phyloP scores from a whole-genome alignment of 768 basidiomycete species.

The Suillus plorans region DNA sequence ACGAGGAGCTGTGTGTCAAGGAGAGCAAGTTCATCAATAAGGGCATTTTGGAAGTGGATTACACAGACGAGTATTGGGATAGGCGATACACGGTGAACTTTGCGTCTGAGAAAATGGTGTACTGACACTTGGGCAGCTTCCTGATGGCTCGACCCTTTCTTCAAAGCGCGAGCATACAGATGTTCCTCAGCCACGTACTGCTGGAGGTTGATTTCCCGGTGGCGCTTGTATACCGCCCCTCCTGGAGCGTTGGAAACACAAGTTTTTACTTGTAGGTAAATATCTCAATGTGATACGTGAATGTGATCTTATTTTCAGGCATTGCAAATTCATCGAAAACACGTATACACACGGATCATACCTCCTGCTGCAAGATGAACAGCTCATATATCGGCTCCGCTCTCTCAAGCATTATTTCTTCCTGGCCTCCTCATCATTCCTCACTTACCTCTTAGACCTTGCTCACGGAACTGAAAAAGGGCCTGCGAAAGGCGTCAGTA shows the following conservation, averaged over 20 bases:
- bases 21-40: conserved; percentile 93
- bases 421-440: conserved; percentile 92
- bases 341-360: conserved; percentile 94
- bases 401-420: conserved; percentile 98
- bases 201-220: conserved; percentile 78
- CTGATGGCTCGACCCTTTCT: conserved; percentile 69
- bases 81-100: conserved; percentile 82
- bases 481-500: conserved; percentile 74
- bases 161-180: conserved; percentile 73
- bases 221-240: conserved; percentile 93
- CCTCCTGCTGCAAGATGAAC: conserved; percentile 88
- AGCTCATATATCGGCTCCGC: conserved; percentile 87
- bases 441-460: conserved; percentile 92
- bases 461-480: conserved; percentile 84
- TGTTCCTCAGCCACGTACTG: conserved; percentile 65
- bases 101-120: no score
- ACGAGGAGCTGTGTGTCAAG: conserved; percentile 92
- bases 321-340: conserved; percentile 87
- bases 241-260: conserved; percentile 96
- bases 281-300: conserved; percentile 97
- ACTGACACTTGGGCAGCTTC: conserved; percentile 42
- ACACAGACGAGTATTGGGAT: conserved; percentile 99
- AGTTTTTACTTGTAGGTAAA: conserved; percentile 94
- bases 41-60: conserved; percentile 89
- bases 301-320: conserved; percentile 64